Evolutionary conservation across 352 stramenopile genomes (phyloP).

Genomic region (Phytopythium cucurbitacearum): DNA sequence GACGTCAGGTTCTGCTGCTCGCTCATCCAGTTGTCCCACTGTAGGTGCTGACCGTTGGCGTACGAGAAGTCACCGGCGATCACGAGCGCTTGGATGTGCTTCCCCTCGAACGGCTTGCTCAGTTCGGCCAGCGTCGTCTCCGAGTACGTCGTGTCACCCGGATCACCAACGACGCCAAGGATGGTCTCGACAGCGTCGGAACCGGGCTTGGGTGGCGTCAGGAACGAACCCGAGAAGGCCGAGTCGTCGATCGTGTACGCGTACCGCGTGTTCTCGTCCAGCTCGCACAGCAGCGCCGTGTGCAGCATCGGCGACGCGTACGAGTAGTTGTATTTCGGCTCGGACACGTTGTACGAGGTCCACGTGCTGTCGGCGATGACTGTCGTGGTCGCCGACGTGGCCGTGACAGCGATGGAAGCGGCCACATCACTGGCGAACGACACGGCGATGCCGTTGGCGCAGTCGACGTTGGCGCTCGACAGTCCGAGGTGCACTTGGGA

Average conservation of each 20-base stretch:
- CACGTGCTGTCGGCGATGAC: constrained; percentile 22
- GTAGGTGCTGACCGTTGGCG: constrained; percentile 52
- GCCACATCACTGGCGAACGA: constrained; percentile 29
- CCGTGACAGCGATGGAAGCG: constrained; percentile 24
- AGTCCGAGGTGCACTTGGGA: constrained; percentile 43
- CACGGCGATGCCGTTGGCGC: constrained; percentile 30
- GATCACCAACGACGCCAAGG: constrained; percentile 33
- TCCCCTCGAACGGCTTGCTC: constrained; percentile 30
- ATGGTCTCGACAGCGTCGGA: constrained; percentile 35
- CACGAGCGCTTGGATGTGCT: constrained; percentile 37
- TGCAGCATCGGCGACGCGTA: constrained; percentile 49
- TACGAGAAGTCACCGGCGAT: constrained; percentile 65
- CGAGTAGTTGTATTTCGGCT: constrained; percentile 41
- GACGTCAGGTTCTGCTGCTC: constrained; percentile 46
- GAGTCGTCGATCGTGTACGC: constrained; percentile 34
- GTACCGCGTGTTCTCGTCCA: constrained; percentile 36
- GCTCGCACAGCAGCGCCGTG: constrained; percentile 39
- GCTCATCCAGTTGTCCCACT: constrained; percentile 71
- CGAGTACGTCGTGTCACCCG: constrained; percentile 30
- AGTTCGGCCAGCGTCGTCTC: constrained; percentile 27
- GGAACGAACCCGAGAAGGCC: constrained; percentile 31
- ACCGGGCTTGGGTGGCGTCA: constrained; percentile 22
- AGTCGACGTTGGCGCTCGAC: constrained; percentile 23
- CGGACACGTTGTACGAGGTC: constrained; percentile 27
- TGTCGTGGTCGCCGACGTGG: constrained; percentile 13